phyloP scores from a whole-genome alignment of 2,329 filamentous ascomycete genomes.

The Hymenoscyphus infarciens region DNA sequence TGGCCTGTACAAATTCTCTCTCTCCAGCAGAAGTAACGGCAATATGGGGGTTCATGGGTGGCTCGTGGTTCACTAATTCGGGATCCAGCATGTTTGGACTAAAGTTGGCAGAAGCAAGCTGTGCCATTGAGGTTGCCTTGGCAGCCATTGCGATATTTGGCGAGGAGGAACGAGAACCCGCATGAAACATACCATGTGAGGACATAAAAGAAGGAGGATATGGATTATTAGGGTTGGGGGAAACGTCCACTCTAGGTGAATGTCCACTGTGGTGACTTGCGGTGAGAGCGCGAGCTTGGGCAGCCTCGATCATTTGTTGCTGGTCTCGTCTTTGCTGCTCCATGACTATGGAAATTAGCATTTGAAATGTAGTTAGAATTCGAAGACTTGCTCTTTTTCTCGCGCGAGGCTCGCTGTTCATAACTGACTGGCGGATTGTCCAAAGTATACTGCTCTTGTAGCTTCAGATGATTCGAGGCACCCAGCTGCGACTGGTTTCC shows the following conservation, averaged over 20 bases:
- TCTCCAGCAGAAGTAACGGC: neutral
- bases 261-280: neutral
- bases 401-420: conserved; percentile 39
- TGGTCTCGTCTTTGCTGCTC: conserved; percentile 3
- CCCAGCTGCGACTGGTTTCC: neutral
- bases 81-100: conserved; percentile 36
- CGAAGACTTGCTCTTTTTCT: conserved; percentile 38
- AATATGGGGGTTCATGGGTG: neutral
- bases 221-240: neutral
- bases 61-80: conserved; percentile 6
- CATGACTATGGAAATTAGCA: neutral
- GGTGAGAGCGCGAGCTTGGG: conserved; percentile 1
- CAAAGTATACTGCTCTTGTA: conserved; percentile 57
- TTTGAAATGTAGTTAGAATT: neutral
- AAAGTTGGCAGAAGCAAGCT: conserved; percentile 30
- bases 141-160: conserved; percentile 30
- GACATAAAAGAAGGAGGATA: neutral
- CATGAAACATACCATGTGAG: neutral
- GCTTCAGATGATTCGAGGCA: conserved; percentile 41
- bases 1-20: conserved; percentile 8
- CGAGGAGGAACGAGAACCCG: conserved; percentile 27
- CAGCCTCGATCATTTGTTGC: neutral
- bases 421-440: conserved; percentile 53
- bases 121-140: conserved; percentile 27
- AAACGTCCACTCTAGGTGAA: neutral